Evolutionary conservation across 2,329 filamentous ascomycete species (phyloP), one percentile per base, ranked within the genome.

Genomic region (Trichophyton mentagrophytes): DNA sequence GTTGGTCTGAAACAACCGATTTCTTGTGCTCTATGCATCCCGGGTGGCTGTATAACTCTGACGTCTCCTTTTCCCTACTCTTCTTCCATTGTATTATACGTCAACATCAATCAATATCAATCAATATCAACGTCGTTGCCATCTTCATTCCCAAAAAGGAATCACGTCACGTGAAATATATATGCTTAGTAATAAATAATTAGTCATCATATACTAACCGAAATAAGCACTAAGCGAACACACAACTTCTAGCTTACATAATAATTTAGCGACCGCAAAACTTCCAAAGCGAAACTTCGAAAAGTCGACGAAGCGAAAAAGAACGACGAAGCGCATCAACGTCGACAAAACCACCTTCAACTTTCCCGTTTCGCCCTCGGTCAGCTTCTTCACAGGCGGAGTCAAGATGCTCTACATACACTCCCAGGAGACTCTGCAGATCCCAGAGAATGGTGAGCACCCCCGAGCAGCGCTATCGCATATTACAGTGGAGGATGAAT

Each of bases 321-420:
- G n/a, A 44, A 44, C 15, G 40, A 44, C 40, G 51, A 33, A 55
- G 51, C 63, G 63, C 51, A 55, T 64, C 60, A 58, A 62, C 63
- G 53, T 62, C 62, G 70, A 71, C 70, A 67, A 67, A 56, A 58
- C 20, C 22, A 38, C 33, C 33, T 38, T 59, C 44, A 49, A 20
- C 20, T 63, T 51, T 61, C 57, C 59, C 59, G 57, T 69, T 67
- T 68, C 67, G 67, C 68, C 72, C 69, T 73, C 73, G 72, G 71
- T 72, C 71, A 62, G 72, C 66, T 66, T 69, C 68, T 66, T 69
- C 68, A 70, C 69, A 71, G 69, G 72, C 69, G 69, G 74, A 74
- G 74, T 81, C 88, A 96, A 89, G 82, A 97, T 97, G 93, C 95
- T 89, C 85, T 97, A 96, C 89, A 96, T 99, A 83, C 90, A 96